Conservation (phyloP, 352 stramenopile species). For the Phytophthora constricta region DNA sequence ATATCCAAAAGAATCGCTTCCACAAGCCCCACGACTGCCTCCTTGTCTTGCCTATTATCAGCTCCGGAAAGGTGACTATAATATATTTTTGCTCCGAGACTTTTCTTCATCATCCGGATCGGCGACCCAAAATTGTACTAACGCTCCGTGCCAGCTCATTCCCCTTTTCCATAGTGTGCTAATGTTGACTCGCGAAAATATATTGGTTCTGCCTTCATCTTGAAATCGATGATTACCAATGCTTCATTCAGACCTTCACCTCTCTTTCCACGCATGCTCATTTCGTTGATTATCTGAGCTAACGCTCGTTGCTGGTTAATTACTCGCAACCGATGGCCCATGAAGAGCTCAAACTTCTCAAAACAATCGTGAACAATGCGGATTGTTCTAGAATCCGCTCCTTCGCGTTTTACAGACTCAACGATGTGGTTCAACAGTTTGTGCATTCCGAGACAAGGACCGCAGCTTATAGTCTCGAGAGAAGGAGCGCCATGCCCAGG, state of each 20-base stretch:
- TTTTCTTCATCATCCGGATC: background rate
- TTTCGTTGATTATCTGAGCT: background rate
- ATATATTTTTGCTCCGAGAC: slow-evolving; percentile 6
- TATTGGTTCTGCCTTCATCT: slow-evolving; percentile 11
- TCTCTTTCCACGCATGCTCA: background rate
- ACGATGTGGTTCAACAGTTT: background rate
- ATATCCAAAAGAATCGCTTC: slow-evolving; percentile 31
- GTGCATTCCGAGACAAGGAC: background rate
- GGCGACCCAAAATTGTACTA: background rate
- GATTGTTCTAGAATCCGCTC: background rate
- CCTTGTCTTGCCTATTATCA: slow-evolving; percentile 4
- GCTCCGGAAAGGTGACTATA: background rate
- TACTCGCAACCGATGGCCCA: slow-evolving; percentile 7
- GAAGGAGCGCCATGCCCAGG: background rate
- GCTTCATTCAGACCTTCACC: slow-evolving; percentile 6
- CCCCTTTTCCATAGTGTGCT: slow-evolving; percentile 4
- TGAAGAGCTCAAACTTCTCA: slow-evolving; percentile 9
- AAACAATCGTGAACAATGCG: background rate
- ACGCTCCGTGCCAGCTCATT: slow-evolving; percentile 8
- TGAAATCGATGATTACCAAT: slow-evolving; percentile 8
- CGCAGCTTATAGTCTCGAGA: background rate
- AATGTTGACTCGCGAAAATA: slow-evolving; percentile 5
- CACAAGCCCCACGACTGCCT: slow-evolving; percentile 17
- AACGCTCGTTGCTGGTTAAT: slow-evolving; percentile 4
- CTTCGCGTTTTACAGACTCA: background rate